phyloP scores from a whole-genome alignment of 2,329 filamentous ascomycete species.

The Fusarium aywerte region DNA sequence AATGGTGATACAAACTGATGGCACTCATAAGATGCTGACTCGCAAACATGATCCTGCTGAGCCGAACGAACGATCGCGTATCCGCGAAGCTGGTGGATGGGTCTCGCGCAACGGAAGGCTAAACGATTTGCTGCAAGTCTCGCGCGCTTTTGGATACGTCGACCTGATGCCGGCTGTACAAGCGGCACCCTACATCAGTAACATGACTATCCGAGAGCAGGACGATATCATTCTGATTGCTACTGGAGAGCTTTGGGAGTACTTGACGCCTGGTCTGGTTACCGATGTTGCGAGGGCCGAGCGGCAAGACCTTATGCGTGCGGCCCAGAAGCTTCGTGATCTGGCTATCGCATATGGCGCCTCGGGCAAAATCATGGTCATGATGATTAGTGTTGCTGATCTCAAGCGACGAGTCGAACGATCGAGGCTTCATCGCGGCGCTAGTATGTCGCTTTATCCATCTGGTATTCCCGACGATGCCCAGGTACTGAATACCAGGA shows the following conservation, averaged over 20 bases:
- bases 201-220: conserved; percentile 82
- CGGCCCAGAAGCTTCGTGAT: conserved; percentile 92
- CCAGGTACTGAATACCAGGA: conserved; percentile 70
- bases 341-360: conserved; percentile 95
- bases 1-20: conserved; percentile 92
- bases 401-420: conserved; percentile 84
- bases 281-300: conserved; percentile 92
- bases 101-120: conserved; percentile 94
- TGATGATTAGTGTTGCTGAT: conserved; percentile 95
- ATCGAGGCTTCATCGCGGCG: conserved; percentile 76
- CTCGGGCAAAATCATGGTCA: conserved; percentile 96
- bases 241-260: conserved; percentile 95
- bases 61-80: conserved; percentile 82
- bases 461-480: conserved; percentile 77
- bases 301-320: conserved; percentile 90
- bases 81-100: conserved; percentile 93
- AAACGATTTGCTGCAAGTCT: conserved; percentile 91
- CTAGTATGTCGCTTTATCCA: conserved; percentile 87
- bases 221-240: conserved; percentile 95
- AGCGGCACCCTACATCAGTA: conserved; percentile 85
- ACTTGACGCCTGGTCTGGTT: conserved; percentile 86
- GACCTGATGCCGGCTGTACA: conserved; percentile 93
- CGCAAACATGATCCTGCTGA: conserved; percentile 94
- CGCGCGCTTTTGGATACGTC: conserved; percentile 93
- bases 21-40: conserved; percentile 84